Evolutionary conservation across 116 monocot species (phyloP), one percentile per base, ranked within the genome.

Genomic region (Cymodocea nodosa): DNA sequence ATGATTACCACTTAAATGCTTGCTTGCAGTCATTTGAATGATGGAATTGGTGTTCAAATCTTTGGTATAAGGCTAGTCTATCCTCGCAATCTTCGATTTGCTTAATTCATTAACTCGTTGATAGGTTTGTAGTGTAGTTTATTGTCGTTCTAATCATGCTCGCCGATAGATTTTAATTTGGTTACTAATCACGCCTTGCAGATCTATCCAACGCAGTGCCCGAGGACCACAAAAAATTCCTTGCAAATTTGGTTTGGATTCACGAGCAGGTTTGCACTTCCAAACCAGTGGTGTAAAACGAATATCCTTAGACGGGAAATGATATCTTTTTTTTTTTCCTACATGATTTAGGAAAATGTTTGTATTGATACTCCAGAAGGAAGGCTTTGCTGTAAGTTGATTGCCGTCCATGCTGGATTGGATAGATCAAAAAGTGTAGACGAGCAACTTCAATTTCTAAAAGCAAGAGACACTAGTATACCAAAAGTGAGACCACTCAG

Each of bases 341-440:
- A 17, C 14, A 19, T 14, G 3, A 35, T 70, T 64, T 71, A 94
- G 95, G 87, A 95, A 16, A 72, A 80, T 62, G 82, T 91, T 2
- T 72, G 69, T 51, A 77, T 88, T 73, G 76, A 91, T 63, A 80
- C 72, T 14, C 16, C 70, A 1, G 30, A 67, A 53, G 76, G 77
- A 75, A 83, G 70, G 50, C 60, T 76, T 1, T 71, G 71, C 50
- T 91, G 86, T 73, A 83, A 82, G 40, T 23, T 97, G 68, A 88
- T 97, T 34, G 97, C 88, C 23, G 85, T 97, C 58, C 97, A 91
- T 79, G 97, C 97, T 37, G 91, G 97, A 3, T 70, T 97, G 36
- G 75, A 82, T 60, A 91, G 77, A 68, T 76, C 76, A 6, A 87
- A 70, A 58, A 56, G 67, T 9, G 70, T 97, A 5, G 80, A 81